Percentiles rank a stretch among this genome's conserved stretches.
phyloP scores from a whole-genome alignment of 1,139 yeast genomes.

The Yamadazyma triangularis region DNA sequence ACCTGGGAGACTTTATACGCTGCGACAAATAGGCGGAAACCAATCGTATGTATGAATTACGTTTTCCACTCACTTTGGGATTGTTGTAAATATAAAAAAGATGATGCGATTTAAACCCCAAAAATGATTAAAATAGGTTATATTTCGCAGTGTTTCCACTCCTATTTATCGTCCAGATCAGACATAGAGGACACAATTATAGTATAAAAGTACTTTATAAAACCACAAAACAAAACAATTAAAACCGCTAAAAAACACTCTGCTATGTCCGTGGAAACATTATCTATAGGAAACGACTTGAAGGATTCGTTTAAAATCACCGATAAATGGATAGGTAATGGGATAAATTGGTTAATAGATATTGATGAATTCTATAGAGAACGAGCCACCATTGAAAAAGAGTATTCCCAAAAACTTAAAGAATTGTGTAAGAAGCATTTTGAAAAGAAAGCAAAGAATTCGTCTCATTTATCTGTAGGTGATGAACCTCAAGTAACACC shows the following conservation, averaged over 20 bases:
- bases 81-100: no score
- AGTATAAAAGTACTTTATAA: no score
- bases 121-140: no score
- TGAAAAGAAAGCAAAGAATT: conserved; percentile 67
- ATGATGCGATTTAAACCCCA: no score
- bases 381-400: conserved; percentile 75
- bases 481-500: conserved; percentile 90
- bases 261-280: conserved; percentile 13
- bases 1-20: conserved; percentile 8
- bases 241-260: no score
- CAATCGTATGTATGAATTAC: conserved; percentile 2
- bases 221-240: no score
- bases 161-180: no score
- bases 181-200: no score
- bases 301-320: conserved; percentile 81
- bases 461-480: conserved; percentile 79
- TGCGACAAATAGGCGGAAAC: conserved; percentile 9
- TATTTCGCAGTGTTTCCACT: no score
- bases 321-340: conserved; percentile 69
- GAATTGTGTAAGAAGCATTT: conserved; percentile 66
- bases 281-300: conserved; percentile 62
- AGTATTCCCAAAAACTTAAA: conserved; percentile 67
- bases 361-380: conserved; percentile 81
- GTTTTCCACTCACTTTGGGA: conserved; percentile 4
- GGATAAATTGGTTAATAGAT: conserved; percentile 72